These are phyloP conservation scores for Talaromyces sp. DNA, from an alignment of 2,329 filamentous ascomycete genomes.

Conservation along the genomic window DNA sequence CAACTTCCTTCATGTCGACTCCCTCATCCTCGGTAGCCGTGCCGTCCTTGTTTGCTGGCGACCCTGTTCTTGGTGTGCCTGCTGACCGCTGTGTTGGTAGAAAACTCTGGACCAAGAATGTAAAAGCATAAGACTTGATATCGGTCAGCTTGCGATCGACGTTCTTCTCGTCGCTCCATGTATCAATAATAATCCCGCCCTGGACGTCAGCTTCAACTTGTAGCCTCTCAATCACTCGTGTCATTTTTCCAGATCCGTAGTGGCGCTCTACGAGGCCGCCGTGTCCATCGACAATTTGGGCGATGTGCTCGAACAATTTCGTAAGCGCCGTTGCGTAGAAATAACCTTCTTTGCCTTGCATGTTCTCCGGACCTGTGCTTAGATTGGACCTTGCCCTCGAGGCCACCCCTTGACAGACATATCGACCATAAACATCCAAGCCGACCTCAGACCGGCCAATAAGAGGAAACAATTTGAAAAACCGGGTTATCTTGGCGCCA, in stretches of 20 bases:
- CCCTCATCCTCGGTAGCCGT: conserved; percentile 79
- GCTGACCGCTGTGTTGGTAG: conserved; percentile 63
- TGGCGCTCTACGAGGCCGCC: conserved; percentile 87
- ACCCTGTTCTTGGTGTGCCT: conserved; percentile 65
- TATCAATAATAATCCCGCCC: conserved; percentile 90
- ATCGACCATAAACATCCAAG: conserved; percentile 88
- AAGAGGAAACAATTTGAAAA: conserved; percentile 96
- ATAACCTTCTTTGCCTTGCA: conserved; percentile 67
- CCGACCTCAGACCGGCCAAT: conserved; percentile 86
- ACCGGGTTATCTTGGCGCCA: conserved; percentile 82
- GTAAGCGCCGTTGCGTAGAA: conserved; percentile 91
- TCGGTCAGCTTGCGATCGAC: conserved; percentile 86
- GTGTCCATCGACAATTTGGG: conserved; percentile 90
- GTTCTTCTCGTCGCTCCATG: conserved; percentile 84
- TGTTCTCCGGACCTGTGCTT: conserved; percentile 59
- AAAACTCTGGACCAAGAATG: conserved; percentile 93
- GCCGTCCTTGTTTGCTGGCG: conserved; percentile 61
- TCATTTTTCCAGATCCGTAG: conserved; percentile 90
- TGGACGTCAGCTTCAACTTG: conserved; percentile 95
- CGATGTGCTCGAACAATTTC: conserved; percentile 93
- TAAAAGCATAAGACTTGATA: conserved; percentile 96
- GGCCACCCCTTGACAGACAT: conserved; percentile 93
- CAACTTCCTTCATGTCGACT: conserved; percentile 95
- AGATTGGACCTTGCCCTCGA: conserved; percentile 74
- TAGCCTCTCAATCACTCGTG: conserved; percentile 83